These are phyloP conservation scores for Cardiospermum halicacabum DNA, from an alignment of 345 rosid species.

Conservation along the genomic window DNA sequence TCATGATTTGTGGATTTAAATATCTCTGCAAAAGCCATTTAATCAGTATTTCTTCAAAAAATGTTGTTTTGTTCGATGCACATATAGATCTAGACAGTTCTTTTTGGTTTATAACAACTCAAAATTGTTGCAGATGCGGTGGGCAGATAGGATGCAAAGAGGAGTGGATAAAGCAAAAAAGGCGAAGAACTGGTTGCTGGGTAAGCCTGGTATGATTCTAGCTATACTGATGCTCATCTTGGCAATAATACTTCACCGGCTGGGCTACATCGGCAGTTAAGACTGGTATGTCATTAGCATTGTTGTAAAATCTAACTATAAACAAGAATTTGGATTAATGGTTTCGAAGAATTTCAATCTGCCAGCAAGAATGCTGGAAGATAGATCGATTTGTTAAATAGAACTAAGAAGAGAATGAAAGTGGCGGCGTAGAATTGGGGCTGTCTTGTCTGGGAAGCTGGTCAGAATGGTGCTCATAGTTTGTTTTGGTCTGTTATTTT, in stretches of 20 bases:
- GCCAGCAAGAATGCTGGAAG: neutral
- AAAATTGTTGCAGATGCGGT: constrained; percentile 60
- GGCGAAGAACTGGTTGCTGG: constrained; percentile 90
- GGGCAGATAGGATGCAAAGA: constrained; percentile 82
- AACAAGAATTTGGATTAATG: neutral
- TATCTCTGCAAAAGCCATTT: neutral
- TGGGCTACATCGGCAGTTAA: constrained; percentile 76
- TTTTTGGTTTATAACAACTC: neutral
- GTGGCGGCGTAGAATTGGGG: neutral
- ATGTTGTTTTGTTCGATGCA: neutral
- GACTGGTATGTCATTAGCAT: neutral
- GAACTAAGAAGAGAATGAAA: neutral
- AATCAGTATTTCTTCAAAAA: neutral
- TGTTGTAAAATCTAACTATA: neutral
- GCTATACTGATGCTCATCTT: constrained; percentile 78
- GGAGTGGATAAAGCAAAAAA: constrained; percentile 71
- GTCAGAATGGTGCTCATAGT: neutral
- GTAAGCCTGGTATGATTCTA: constrained; percentile 71
- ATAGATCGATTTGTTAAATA: neutral
- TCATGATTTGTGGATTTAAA: neutral
- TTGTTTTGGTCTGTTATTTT: neutral
- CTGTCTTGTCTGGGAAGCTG: neutral
- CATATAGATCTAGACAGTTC: neutral
- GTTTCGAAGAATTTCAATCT: neutral
- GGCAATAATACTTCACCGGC: constrained; percentile 74